Conservation (phyloP, 1,284 basidiomycete genomes). For the Cutaneotrichosporon cavernicola region DNA sequence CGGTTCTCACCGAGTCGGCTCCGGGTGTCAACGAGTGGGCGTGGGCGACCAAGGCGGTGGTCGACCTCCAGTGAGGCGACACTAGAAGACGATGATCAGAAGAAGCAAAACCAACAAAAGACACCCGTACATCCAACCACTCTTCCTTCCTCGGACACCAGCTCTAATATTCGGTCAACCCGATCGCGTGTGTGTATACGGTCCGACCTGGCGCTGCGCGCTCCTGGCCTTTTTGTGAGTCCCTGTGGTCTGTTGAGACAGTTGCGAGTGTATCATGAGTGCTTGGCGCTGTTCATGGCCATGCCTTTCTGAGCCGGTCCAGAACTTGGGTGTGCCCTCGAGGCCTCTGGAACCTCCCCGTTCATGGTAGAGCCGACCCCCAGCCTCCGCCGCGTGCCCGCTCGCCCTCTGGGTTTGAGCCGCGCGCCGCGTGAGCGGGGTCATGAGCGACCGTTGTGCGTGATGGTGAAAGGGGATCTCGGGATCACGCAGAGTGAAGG, state of each 20-base stretch:
- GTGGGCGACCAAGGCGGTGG: constrained; percentile 26
- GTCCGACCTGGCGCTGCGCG: neutral
- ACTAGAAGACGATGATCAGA: constrained; percentile 2
- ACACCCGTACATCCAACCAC: neutral
- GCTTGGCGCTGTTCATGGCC: neutral
- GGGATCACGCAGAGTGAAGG: constrained; percentile 7
- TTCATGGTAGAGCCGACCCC: constrained; percentile 20
- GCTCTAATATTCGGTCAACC: neutral
- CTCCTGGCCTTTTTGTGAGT: constrained; percentile 13
- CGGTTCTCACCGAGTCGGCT: constrained; percentile 12
- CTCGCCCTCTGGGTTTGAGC: constrained; percentile 29
- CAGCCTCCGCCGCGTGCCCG: constrained; percentile 30
- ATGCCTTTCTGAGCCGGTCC: neutral
- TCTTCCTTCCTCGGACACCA: constrained; percentile 2
- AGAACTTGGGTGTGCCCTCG: constrained; percentile 9
- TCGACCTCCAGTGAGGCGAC: constrained; percentile 23
- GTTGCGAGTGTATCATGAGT: constrained; percentile 4
- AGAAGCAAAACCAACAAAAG: constrained; percentile 10
- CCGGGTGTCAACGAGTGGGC: constrained; percentile 24
- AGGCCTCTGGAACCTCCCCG: constrained; percentile 1
- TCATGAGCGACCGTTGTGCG: constrained; percentile 17
- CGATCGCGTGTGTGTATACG: constrained; percentile 8
- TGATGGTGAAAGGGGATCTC: neutral
- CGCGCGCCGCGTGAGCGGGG: constrained; percentile 32
- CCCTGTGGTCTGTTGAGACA: constrained; percentile 12